Evolutionary conservation across 257 asterid genomes (phyloP).

Genomic region (Paulownia fortunei): DNA sequence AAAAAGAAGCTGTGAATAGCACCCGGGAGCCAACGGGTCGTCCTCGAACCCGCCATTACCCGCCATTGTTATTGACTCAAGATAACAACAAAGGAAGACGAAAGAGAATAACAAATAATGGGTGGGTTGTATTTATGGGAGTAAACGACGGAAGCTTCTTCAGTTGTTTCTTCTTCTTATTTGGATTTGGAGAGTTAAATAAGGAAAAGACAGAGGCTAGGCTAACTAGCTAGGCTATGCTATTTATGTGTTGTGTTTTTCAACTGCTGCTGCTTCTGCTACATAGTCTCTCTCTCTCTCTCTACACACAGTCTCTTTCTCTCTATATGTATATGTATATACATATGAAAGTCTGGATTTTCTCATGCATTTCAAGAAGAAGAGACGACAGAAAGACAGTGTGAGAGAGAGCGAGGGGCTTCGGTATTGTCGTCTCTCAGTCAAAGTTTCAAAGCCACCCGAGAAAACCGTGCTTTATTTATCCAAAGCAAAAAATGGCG

Average conservation of each 20-base stretch:
- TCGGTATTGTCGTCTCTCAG: conserved; percentile 61
- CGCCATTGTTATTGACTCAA: conserved; percentile 41
- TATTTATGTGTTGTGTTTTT: conserved; percentile 40
- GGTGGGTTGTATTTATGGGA: conserved; percentile 28
- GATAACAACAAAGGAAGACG: too few species aligned
- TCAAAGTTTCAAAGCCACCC: conserved; percentile 63
- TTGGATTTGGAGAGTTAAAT: background rate
- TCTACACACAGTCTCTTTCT: conserved; percentile 19
- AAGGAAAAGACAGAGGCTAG: conserved; percentile 27
- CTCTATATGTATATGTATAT: conserved; percentile 32
- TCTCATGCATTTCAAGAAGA: conserved; percentile 32
- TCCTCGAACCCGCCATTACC: conserved; percentile 45
- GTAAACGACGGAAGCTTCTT: conserved; percentile 53
- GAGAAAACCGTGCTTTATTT: conserved; percentile 58
- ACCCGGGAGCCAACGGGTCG: conserved; percentile 53
- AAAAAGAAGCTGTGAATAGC: conserved; percentile 72
- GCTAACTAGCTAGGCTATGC: conserved; percentile 14
- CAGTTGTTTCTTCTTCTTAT: background rate
- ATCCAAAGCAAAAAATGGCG: conserved; percentile 33
- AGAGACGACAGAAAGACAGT: conserved; percentile 23
- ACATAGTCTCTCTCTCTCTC: conserved; percentile 4
- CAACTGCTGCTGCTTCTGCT: conserved; percentile 10
- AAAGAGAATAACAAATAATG: background rate
- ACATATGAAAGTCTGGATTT: conserved; percentile 16
- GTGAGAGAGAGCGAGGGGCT: conserved; percentile 33